A percentile compares a stretch with the other conserved stretches of the same genome.
These are phyloP conservation scores for Avena sativa DNA, from an alignment of 176 grass and related monocot species.

Conservation along the genomic window DNA sequence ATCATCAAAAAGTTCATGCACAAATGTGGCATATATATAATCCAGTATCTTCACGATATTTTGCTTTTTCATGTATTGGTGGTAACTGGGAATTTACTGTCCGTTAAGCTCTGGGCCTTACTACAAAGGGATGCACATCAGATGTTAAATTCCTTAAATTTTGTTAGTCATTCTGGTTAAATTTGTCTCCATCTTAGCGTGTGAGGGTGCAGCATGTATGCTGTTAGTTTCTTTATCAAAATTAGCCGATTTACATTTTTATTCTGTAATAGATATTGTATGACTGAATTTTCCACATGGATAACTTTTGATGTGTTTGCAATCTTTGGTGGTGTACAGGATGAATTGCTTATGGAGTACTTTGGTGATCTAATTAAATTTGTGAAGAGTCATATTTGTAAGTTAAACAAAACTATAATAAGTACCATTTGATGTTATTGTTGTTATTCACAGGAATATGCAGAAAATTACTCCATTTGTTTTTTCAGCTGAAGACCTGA, in stretches of 20 bases:
- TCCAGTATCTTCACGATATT: not conserved
- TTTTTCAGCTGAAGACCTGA: slow-evolving; percentile 79
- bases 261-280: not conserved
- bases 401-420: slow-evolving; percentile 48
- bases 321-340: slow-evolving; percentile 57
- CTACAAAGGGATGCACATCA: not conserved
- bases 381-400: slow-evolving; percentile 71
- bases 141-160: not conserved
- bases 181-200: not conserved
- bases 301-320: not conserved
- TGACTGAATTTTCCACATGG: not conserved
- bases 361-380: slow-evolving; percentile 76
- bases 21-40: not conserved
- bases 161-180: slow-evolving; percentile 19
- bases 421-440: not conserved
- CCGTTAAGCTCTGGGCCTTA: not conserved
- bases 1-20: not conserved
- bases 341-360: slow-evolving; percentile 86
- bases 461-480: slow-evolving; percentile 38
- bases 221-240: not conserved
- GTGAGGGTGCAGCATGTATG: not conserved
- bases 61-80: slow-evolving; percentile 25
- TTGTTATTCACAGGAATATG: slow-evolving; percentile 18
- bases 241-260: not conserved
- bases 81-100: not conserved